Base-by-base conservation (phyloP, 495 filamentous ascomycete species). In the Annulohypoxylon nitens region DNA sequence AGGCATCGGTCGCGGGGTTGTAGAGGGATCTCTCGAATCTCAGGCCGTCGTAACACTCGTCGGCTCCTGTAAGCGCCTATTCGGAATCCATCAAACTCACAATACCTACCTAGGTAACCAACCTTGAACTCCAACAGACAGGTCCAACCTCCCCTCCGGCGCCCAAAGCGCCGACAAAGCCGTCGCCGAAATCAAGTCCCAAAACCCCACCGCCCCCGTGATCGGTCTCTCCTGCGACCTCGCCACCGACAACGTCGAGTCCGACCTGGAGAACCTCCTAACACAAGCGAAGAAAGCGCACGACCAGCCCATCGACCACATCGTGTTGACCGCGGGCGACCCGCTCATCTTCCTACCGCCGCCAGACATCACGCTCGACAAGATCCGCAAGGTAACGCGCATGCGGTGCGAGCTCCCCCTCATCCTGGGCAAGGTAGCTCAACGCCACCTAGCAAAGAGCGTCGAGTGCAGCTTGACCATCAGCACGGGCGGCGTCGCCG, bases 301-400 rank as follows among this genome's bases (percentile, higher is more conserved):
- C 26, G 59, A 72, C 53, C 64, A 80, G 23, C 78, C 78, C 36
- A 69, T 92, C 62, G 83, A 92, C 78, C 91, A 92, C 70, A 81
- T 92, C 30, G 85, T 90, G 64, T 87, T 82, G 80, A 91, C 90
- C 0, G 90, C 91, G 0, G 89, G 69, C 0, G 79, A 90, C 61
- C 64, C 76, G 3, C 81, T 87, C 1, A 18, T 76, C 8, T 59
- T 83, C 5, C 67, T 67, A 0, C 74, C 76, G 7, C 41, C 89
- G 2, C 16, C 76, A 4, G 81, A 86, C 14, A 41, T 85, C 4
- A 82, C 79, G 1, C 65, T 83, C 8, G 80, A 81, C 0, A 53
- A 69, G 36, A 80, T 89, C 65, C 71, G 81, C 4, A 23, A 67
- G 4, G 80, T 80, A 0, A 76, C 80, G 10, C 84, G 83, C 33